Conservation (phyloP, 805 yeast genomes). For the Brettanomyces nanus region DNA sequence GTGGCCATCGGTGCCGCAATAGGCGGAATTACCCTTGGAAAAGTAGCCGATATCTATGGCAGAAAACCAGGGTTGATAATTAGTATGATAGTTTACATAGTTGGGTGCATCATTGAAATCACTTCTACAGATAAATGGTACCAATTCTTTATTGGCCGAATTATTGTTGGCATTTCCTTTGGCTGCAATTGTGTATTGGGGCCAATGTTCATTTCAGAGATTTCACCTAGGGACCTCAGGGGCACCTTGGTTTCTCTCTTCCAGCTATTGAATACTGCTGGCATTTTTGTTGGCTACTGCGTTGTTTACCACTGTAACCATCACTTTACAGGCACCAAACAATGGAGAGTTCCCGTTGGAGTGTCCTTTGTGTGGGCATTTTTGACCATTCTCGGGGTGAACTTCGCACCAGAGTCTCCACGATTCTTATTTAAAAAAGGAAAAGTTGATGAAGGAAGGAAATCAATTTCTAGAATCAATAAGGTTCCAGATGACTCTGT, state of each 20-base stretch:
- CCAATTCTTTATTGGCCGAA: slow-evolving; percentile 59
- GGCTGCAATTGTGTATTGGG: slow-evolving; percentile 47
- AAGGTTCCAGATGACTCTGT: slow-evolving; percentile 45
- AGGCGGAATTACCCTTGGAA: slow-evolving; percentile 57
- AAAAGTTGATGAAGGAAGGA: slow-evolving; percentile 44
- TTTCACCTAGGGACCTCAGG: slow-evolving; percentile 62
- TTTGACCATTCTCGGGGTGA: slow-evolving; percentile 40
- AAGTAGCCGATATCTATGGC: slow-evolving; percentile 50
- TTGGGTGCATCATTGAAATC: slow-evolving; percentile 56
- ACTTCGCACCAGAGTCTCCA: slow-evolving; percentile 64
- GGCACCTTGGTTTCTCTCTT: slow-evolving; percentile 64
- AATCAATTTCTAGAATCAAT: slow-evolving; percentile 50
- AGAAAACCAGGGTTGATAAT: slow-evolving; percentile 49
- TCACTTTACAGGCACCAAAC: slow-evolving; percentile 38
- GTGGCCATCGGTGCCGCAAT: slow-evolving; percentile 67
- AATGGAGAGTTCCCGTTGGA: slow-evolving; percentile 62
- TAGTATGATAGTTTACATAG: slow-evolving; percentile 46
- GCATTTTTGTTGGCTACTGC: slow-evolving; percentile 66
- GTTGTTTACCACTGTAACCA: slow-evolving; percentile 55
- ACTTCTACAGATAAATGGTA: slow-evolving; percentile 48
- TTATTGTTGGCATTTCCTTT: slow-evolving; percentile 46
- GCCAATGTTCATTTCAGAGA: slow-evolving; percentile 58
- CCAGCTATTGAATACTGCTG: slow-evolving; percentile 63
- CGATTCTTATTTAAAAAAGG: slow-evolving; percentile 48
- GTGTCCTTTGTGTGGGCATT: slow-evolving; percentile 44